Evolutionary conservation across 1,284 basidiomycete species (phyloP), one percentile per base, ranked within the genome.

Genomic region (Nidula niveotomentosa): DNA sequence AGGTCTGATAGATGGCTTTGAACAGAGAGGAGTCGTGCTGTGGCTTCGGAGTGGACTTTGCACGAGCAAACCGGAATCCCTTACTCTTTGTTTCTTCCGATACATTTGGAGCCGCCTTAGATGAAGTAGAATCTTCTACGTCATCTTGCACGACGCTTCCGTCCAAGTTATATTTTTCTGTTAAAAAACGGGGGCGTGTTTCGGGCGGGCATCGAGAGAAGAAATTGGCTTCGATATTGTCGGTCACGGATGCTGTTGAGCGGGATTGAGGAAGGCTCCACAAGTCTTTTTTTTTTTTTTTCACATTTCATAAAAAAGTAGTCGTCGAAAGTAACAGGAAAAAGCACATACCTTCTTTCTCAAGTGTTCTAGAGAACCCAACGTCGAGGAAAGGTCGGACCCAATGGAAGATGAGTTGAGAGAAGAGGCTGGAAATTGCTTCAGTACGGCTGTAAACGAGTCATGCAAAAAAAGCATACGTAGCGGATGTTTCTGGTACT

Each of bases 1-100:
- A 88, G 0, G 82, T 81, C 9, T 70, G 69, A 55, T 82, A 74
- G 5, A 92, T 62, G 2, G 89, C 85, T 58, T 73, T 75, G 51
- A 83, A 71, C n/a, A 91, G 68, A 8, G 83, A 86, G 17, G 77
- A 73, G 57, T 87, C 84, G 58, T 83, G 80, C 47, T 69, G 62
- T 8, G 65, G 58, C 54, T 74, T 61, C 3, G 13, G 45, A n/a
- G 18, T 13, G 13, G 10, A 2, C 18, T 18, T 23, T 23, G 13
- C 45, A 18, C 18, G 13, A 4, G 23, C 23, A 47, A 6, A 23
- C 45, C 2, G 18, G 18, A 4, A 9, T 34, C 35, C 13, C 2
- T 49, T 36, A 3, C 30, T 18, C 23, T 10, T 34, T 13, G 13
- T 49, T 35, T 49, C 35, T n/a, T 33, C 45, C 13, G 8, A 47